These are phyloP conservation scores for Blastomyces silverae DNA, from an alignment of 2,329 filamentous ascomycete species.

Conservation along the genomic window DNA sequence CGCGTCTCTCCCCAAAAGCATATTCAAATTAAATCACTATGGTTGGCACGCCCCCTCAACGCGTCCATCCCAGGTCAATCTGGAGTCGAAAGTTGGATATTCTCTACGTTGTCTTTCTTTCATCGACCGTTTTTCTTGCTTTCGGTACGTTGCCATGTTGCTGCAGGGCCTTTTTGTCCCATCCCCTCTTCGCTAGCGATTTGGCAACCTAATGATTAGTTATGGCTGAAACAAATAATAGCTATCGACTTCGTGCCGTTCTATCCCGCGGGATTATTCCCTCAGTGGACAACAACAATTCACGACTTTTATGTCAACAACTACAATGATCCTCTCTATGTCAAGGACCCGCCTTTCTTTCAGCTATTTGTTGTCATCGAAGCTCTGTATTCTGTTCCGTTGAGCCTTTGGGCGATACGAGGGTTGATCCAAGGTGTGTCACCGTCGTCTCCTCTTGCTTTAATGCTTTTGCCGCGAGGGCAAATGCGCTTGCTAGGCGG, in stretches of 20 bases:
- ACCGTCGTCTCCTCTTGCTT: neutral
- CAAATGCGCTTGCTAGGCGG: neutral
- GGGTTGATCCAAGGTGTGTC: neutral
- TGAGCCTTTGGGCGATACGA: conserved; percentile 1
- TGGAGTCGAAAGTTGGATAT: neutral
- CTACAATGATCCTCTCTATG: conserved; percentile 3
- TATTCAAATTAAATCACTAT: neutral
- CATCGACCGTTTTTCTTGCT: neutral
- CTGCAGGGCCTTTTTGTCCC: neutral
- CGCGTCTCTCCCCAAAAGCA: neutral
- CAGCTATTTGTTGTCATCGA: neutral
- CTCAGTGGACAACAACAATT: neutral
- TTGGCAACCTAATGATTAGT: neutral
- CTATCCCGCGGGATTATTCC: neutral
- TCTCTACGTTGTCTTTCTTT: neutral
- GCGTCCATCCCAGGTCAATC: neutral
- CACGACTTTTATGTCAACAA: conserved; percentile 1
- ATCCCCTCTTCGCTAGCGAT: neutral
- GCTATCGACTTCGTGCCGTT: neutral
- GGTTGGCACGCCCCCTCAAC: neutral
- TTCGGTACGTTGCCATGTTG: neutral
- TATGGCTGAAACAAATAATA: neutral
- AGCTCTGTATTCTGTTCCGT: conserved; percentile 4
- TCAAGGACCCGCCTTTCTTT: neutral
- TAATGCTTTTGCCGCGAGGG: neutral